Base-by-base conservation (phyloP, 73 alveolate species). In the Tetrahymena elliotti region DNA sequence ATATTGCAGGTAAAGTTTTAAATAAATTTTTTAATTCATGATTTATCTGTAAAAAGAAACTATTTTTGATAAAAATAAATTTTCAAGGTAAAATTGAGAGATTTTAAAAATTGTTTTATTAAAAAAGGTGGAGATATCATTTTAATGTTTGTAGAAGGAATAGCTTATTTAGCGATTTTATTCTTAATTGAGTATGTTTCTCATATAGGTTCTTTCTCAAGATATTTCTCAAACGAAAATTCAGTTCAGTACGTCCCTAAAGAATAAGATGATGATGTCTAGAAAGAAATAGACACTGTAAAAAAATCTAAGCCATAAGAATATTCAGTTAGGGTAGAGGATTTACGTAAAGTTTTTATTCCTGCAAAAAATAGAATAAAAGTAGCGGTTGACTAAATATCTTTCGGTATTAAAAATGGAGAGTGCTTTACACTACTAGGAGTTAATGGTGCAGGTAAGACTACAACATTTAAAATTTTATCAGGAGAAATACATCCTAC, bases 381-480 rank as follows among this genome's bases (percentile, higher is more conserved):
- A 68, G 97, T 96, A 1, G 99, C 99, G 35, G 99, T 99, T 15
- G 97, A 97, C 94, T 96, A 97, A 82, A 97, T 98, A 18, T 94
- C 98, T 41, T 98, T 99, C 93, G 99, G 99, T 84, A 96, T 99
- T 52, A 98, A 98, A 84, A 97, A 99, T 94, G 99, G 99, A 33
- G 99, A 99, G 96, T 98, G 99, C 95, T 99, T 99, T 97, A 99
- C 99, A 1, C 97, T 99, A 33, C 96, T 99, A 22, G 99, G 99
- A 84, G 99, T 98, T 27, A 98, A 99, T 94, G 99, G 99, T 52
- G 99, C 99, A 38, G 99, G 99, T 41, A 99, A 99, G 95, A 98
- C 99, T 37, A 98, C 99, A 1, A 98, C 99, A 40, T 99, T 99
- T 94, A 99, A 98, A 96, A 96, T 98, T 35, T 97, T 99, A 83